phyloP scores from a whole-genome alignment of 2,329 filamentous ascomycete species.

The Emericellopsis cladophorae region DNA sequence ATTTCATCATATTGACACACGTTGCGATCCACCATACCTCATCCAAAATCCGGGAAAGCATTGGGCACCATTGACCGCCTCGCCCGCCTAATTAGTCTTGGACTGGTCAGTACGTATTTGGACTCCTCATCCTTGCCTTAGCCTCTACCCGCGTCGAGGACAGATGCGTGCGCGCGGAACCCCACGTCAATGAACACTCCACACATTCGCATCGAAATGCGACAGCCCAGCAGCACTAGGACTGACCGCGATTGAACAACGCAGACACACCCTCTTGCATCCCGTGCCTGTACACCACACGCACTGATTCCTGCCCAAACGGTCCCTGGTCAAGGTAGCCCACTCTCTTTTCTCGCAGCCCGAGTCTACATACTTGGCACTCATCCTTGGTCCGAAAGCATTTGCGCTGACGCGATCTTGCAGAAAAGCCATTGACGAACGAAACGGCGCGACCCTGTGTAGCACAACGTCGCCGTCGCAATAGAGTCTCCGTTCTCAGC shows the following conservation, averaged over 20 bases:
- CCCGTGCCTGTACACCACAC: background rate
- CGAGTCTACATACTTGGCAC: too few species aligned
- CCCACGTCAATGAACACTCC: constrained; percentile 3
- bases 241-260: constrained; percentile 15
- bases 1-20: too few species aligned
- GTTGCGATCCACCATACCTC: too few species aligned
- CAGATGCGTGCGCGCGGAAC: background rate
- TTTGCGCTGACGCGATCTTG: constrained; percentile 4
- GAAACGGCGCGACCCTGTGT: constrained; percentile 7
- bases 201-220: constrained; percentile 1
- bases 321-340: background rate
- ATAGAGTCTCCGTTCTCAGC: too few species aligned
- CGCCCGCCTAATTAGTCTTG: too few species aligned
- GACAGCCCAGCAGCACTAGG: constrained; percentile 9
- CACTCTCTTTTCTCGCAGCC: background rate
- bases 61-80: too few species aligned
- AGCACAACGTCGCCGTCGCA: constrained; percentile 6
- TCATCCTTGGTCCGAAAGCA: background rate
- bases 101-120: too few species aligned
- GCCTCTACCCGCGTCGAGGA: too few species aligned
- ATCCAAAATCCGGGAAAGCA: too few species aligned
- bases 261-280: constrained; percentile 15
- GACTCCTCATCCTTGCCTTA: too few species aligned
- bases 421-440: constrained; percentile 3
- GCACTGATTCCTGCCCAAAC: constrained; percentile 3